Evolutionary conservation across 2,329 filamentous ascomycete species (phyloP).

Genomic region (Calonectria hongkongensis): DNA sequence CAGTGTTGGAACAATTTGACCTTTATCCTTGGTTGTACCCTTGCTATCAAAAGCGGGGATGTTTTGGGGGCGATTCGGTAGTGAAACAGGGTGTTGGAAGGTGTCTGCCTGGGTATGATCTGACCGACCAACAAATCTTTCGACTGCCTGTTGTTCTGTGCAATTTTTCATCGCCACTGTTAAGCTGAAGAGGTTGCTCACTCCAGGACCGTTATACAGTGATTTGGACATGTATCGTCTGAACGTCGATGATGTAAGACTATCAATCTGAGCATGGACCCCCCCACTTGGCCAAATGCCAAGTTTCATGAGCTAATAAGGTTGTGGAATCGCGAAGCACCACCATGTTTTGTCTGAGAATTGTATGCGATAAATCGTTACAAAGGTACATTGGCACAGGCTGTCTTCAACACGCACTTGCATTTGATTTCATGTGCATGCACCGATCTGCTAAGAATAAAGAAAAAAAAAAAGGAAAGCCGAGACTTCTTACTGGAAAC

Average conservation of each 20-base stretch:
- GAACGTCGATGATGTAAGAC: not conserved
- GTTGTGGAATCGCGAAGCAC: slow-evolving; percentile 16
- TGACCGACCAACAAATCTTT: not conserved
- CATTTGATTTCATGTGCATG: slow-evolving; percentile 4
- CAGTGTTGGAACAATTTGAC: not conserved
- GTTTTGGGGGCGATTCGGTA: not conserved
- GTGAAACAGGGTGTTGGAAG: not conserved
- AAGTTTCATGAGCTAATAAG: slow-evolving; percentile 19
- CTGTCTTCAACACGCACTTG: not conserved
- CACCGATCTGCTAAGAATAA: not conserved
- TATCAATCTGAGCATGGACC: slow-evolving; percentile 23
- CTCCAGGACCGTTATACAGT: not conserved
- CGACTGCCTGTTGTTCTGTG: not conserved
- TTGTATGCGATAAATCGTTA: slow-evolving; percentile 3
- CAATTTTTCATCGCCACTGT: not conserved
- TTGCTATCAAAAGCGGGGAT: slow-evolving; percentile 9
- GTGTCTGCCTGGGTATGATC: not conserved
- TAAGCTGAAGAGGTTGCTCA: not conserved
- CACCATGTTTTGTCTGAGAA: not conserved
- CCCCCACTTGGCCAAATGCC: not conserved
- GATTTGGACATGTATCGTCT: not conserved
- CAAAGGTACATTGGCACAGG: not conserved
- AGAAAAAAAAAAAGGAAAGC: not conserved
- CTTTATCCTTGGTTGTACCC: not conserved
- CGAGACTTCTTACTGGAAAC: not conserved